These are phyloP conservation scores for Myrmaecium sp. DNA, from an alignment of 2,329 filamentous ascomycete species.

Conservation along the genomic window DNA sequence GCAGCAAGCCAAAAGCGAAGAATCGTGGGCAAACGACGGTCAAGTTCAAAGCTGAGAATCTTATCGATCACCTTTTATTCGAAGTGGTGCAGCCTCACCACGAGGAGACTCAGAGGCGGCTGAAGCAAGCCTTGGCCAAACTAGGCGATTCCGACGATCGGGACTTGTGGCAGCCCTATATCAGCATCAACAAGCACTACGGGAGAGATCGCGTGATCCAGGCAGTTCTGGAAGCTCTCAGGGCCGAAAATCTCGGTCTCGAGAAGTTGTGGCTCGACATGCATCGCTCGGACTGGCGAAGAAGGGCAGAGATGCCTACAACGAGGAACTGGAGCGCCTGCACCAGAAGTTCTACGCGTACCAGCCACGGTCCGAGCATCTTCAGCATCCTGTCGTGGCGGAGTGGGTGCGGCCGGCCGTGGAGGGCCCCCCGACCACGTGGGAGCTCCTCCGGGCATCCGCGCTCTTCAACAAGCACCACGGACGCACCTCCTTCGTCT, in stretches of 20 bases:
- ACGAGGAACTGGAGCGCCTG: not conserved
- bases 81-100: conserved; percentile 28
- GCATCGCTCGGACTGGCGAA: no score
- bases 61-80: conserved; percentile 48
- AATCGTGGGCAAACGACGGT: conserved; percentile 10
- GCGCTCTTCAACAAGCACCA: conserved; percentile 17
- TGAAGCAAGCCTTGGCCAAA: conserved; percentile 12
- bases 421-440: conserved; percentile 12
- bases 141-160: conserved; percentile 9
- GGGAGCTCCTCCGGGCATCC: conserved; percentile 31
- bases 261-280: no score
- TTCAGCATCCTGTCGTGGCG: conserved; percentile 1
- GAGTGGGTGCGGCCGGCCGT: conserved; percentile 4
- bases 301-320: not conserved
- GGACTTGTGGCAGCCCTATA: conserved; percentile 8
- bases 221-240: not conserved
- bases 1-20: conserved; percentile 6
- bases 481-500: conserved; percentile 15
- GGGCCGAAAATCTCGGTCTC: no score
- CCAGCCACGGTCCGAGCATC: conserved; percentile 3
- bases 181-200: not conserved
- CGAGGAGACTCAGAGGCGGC: conserved; percentile 11
- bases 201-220: conserved; percentile 7
- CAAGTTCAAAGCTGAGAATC: conserved; percentile 23
- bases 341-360: not conserved